Conservation (phyloP, 1,284 basidiomycete species). For the Coniferiporia weirii region DNA sequence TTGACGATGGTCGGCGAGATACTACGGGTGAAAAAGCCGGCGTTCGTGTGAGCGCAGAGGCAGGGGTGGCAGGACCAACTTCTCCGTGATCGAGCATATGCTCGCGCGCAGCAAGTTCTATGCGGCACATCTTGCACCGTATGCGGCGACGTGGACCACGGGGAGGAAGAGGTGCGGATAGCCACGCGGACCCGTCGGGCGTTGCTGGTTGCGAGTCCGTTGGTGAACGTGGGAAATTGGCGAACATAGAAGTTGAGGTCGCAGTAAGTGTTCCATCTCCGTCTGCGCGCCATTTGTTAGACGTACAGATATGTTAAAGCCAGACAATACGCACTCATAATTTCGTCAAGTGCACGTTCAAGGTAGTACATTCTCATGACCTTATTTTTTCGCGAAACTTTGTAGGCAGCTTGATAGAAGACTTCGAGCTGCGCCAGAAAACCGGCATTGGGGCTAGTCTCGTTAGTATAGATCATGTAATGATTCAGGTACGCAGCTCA, state of each 20-base stretch:
- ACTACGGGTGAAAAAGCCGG: conserved; percentile 35
- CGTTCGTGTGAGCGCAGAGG: conserved; percentile 27
- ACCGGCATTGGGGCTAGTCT: conserved; percentile 66
- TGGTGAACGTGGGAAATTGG: conserved; percentile 64
- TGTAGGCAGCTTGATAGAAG: conserved; percentile 67
- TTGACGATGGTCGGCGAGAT: conserved; percentile 42
- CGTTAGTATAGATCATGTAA: neutral
- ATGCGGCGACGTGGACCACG: conserved; percentile 53
- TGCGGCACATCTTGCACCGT: conserved; percentile 80
- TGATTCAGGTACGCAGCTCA: conserved; percentile 13
- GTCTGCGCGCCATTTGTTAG: conserved; percentile 35
- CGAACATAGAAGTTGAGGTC: conserved; percentile 68
- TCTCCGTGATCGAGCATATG: conserved; percentile 91
- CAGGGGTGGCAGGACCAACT: conserved; percentile 60
- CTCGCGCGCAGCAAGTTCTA: conserved; percentile 82
- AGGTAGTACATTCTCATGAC: conserved; percentile 77
- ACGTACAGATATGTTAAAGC: neutral
- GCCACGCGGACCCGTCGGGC: conserved; percentile 32
- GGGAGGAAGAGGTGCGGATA: neutral
- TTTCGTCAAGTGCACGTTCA: conserved; percentile 64
- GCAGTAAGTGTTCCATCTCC: conserved; percentile 63
- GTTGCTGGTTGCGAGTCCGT: conserved; percentile 57
- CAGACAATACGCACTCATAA: conserved; percentile 57
- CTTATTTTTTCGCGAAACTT: conserved; percentile 65
- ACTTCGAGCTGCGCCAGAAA: conserved; percentile 76